A percentile compares a stretch with the other conserved stretches of the same genome.
Evolutionary conservation across 345 rosid genomes (phyloP).

Genomic region (Gossypium mustelinum): DNA sequence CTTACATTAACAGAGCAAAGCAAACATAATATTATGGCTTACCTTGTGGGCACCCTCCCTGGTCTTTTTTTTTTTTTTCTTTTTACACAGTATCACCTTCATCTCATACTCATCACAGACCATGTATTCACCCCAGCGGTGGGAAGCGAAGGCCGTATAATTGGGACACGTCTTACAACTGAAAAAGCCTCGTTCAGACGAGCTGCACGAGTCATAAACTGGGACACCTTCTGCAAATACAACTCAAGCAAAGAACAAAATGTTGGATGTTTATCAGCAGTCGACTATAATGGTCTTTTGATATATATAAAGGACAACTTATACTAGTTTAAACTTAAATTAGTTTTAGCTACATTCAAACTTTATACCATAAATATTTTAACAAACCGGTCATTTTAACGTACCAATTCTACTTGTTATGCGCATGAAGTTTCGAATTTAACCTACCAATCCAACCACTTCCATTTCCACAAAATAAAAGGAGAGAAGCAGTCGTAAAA

Average conservation of each 20-base stretch:
- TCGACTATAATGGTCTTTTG: no score
- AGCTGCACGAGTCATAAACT: slow-evolving; percentile 61
- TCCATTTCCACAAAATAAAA: no score
- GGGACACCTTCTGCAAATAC: slow-evolving; percentile 67
- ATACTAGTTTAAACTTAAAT: no score
- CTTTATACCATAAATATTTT: no score
- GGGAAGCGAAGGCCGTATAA: slow-evolving; percentile 67
- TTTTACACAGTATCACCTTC: slow-evolving; percentile 7
- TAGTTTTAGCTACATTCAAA: no score
- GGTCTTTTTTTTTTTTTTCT: neutral
- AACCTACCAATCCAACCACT: no score
- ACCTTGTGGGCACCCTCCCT: slow-evolving; percentile 14
- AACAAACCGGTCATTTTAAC: no score
- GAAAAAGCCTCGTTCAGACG: slow-evolving; percentile 89
- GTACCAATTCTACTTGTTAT: no score
- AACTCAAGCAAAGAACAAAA: neutral
- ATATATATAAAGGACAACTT: no score
- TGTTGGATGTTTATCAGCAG: neutral
- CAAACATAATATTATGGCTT: slow-evolving; percentile 8
- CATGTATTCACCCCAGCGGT: slow-evolving; percentile 60
- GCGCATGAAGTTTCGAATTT: no score
- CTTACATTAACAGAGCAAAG: neutral
- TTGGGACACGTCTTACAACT: slow-evolving; percentile 72
- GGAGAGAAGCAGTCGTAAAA: no score
- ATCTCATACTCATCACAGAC: slow-evolving; percentile 82